Base-by-base conservation (phyloP, 2,329 filamentous ascomycete genomes). In the Xylariaceae sp. region DNA sequence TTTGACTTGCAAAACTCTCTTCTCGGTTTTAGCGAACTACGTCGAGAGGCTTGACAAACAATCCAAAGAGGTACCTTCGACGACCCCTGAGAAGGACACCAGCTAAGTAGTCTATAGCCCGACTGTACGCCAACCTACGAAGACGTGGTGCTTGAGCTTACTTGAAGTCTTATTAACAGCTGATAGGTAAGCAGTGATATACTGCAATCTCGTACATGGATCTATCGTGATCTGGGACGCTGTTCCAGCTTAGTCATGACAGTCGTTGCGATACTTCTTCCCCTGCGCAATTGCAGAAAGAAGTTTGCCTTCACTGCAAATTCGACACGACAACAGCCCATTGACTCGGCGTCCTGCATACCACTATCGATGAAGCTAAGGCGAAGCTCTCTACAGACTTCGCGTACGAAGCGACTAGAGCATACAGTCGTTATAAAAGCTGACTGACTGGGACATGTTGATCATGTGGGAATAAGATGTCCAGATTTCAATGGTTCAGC, bases 51-150 rank as follows among this genome's bases (percentile, higher is more conserved):
- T 41, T 29, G 34, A 41, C 33, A 21, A 33, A 33, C 21, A 33
- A 27, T 41, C 38, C 9, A 36, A 14, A 29, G 33, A 41, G 29
- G 29, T 36, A 11, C 38, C 36, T 31, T 21, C 36, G 19, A 31
- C n/a, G 18, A 40, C 5, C 32, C 21, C 32, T 28, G 38, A 40
- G 32, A 27, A 28, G 7, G 15, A 40, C 11, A 40, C n/a, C 38
- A 40, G 38, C 28, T 35, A 27, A 32, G 32, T 40, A 35, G 31
- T 40, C 32, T 40, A 40, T 40, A 35, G 26, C 38, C 38, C 38
- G 19, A 32, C 27, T 40, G 31, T 27, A 40, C 18, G 38, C 9
- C 34, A 11, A 35, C 38, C 35, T 29, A 35, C 31, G 27, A 2
- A 31, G 28, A 40, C 28, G 21, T 26, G 19, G 6, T 31, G 15